These are phyloP conservation scores for Scenedesmus sp. DNA, from an alignment of 163 green algal genomes.

Conservation along the genomic window DNA sequence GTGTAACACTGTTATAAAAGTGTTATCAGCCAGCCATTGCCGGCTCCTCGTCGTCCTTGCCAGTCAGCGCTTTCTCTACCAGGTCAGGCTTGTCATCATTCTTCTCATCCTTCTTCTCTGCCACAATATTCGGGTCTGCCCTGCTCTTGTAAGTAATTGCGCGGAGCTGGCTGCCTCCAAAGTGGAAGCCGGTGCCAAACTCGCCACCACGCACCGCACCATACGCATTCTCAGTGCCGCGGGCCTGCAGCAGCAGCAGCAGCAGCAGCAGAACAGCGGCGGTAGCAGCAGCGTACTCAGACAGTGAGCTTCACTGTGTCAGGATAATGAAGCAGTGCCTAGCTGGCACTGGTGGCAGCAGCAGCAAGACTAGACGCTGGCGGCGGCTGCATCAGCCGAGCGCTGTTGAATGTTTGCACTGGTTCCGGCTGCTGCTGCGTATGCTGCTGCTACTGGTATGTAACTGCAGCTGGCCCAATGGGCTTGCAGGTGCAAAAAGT, in stretches of 20 bases:
- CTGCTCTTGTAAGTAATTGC: neutral
- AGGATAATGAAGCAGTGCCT: neutral
- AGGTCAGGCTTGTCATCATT: neutral
- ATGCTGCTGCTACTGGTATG: neutral
- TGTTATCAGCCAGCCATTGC: no score
- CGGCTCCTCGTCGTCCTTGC: no score
- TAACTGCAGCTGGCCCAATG: neutral
- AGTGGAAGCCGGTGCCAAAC: slow-evolving; percentile 12
- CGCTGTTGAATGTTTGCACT: no score
- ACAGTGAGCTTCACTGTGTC: neutral
- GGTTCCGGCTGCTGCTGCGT: neutral
- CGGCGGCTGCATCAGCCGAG: no score
- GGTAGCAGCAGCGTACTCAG: neutral
- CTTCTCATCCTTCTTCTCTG: neutral
- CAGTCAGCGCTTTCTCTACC: neutral
- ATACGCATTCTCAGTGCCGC: neutral
- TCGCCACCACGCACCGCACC: neutral
- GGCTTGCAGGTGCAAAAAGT: neutral
- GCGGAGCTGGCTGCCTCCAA: neutral
- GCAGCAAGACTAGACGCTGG: no score
- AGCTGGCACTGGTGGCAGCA: neutral
- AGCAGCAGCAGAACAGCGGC: neutral
- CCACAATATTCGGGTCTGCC: neutral
- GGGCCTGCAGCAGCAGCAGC: slow-evolving; percentile 6
- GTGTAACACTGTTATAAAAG: no score